Evolutionary conservation across 106 monocot genomes (phyloP).

Genomic region (Platanthera guangdongensis): DNA sequence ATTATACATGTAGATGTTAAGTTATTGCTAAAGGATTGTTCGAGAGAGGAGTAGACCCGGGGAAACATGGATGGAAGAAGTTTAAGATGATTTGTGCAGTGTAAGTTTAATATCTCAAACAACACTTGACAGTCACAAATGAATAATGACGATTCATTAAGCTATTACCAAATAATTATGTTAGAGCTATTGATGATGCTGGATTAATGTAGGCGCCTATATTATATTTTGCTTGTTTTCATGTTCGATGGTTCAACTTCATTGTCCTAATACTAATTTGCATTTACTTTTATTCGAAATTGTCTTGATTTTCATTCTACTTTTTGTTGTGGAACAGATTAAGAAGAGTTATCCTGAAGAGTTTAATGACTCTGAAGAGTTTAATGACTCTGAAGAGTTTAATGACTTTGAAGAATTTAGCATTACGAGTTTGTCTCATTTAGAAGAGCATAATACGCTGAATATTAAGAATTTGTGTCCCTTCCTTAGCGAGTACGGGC

Average conservation of each 20-base stretch:
- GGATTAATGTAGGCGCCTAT: not conserved
- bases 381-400: too few species aligned
- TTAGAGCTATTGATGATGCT: not conserved
- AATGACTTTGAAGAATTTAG: slow-evolving; percentile 13
- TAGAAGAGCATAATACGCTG: slow-evolving; percentile 67
- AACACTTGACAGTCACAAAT: too few species aligned
- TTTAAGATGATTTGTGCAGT: too few species aligned
- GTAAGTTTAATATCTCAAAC: too few species aligned
- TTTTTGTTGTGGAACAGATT: not conserved
- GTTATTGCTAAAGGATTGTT: too few species aligned
- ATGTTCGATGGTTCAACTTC: not conserved
- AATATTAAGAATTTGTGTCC: slow-evolving; percentile 49
- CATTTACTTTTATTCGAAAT: not conserved
- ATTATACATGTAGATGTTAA: too few species aligned
- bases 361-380: slow-evolving; percentile 8
- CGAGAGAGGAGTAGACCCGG: too few species aligned
- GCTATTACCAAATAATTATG: too few species aligned
- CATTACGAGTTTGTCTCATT: slow-evolving; percentile 62
- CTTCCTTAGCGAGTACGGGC: slow-evolving; percentile 82
- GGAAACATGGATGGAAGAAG: too few species aligned
- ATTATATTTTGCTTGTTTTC: not conserved
- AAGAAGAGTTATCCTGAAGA: slow-evolving; percentile 2
- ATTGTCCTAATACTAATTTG: not conserved
- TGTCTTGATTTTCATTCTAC: not conserved
- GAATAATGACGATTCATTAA: too few species aligned